Evolutionary conservation across 192 early-diverging fungal species (phyloP), one percentile per base, ranked within the genome.

Genomic region (Backusella luteola): DNA sequence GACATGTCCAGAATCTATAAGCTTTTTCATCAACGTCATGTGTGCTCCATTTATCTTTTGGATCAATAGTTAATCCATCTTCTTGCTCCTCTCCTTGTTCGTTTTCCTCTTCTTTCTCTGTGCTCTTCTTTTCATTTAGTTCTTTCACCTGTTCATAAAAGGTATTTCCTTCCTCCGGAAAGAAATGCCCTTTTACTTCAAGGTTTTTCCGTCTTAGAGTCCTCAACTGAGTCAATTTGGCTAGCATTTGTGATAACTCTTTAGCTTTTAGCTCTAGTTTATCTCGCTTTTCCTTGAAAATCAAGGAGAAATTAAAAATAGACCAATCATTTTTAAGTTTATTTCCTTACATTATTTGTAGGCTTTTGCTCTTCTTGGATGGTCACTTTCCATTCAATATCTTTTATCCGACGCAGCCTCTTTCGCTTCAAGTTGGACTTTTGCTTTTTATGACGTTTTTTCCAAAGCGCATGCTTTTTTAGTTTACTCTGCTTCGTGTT

Each of bases 121-220:
- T 44, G 5, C 15, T 76, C 39, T 49, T 70, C 19, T 36, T 79
- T 52, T 80, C 75, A 66, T 79, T 71, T 23, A 75, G 69, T 72
- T 79, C 75, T 35, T 75, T 70, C 35, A 82, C 38, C 11, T 71
- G 70, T 29, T 79, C 76, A 42, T 80, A 82, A 49, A 82, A 82
- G 41, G 75, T 74, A 21, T 82, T 35, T 26, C 77, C 81, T 67
- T 82, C 78, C 46, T 79, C 81, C 3, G 81, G 78, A 56, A 82
- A 82, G 52, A 82, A 82, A 35, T 80, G 81, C 35, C 81, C 81
- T 76, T 56, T 56, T 21, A 21, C 53, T 56, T 56, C 53, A 56
- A 56, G 53, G 2, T 21, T n/a, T 56, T 21, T 56, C n/a, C 53
- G 53, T 3, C 53, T 56, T 56, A 56, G 53, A 23, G 53, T 9